A percentile compares a stretch with the other conserved stretches of the same genome.
These are phyloP conservation scores for Mariannaea elegans DNA, from an alignment of 2,329 filamentous ascomycete species.

Conservation along the genomic window DNA sequence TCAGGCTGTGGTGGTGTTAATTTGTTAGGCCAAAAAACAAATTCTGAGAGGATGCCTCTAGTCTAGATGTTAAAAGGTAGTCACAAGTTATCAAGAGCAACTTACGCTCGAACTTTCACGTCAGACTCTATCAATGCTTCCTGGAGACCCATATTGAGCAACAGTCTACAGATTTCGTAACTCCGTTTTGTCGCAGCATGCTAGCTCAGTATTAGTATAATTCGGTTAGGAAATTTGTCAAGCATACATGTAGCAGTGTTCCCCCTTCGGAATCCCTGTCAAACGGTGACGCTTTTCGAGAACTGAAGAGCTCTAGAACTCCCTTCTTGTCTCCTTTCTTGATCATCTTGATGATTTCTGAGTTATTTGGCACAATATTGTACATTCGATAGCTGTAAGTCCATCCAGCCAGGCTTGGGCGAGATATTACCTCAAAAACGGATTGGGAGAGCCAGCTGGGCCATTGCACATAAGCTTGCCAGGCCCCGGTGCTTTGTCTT, in stretches of 20 bases:
- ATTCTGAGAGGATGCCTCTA: constrained; percentile 9
- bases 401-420: constrained; percentile 26
- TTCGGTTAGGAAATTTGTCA: too few species aligned
- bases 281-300: constrained; percentile 34
- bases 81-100: constrained; percentile 25
- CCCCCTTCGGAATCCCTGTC: constrained; percentile 23
- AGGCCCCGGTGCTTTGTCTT: constrained; percentile 18
- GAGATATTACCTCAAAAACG: constrained; percentile 26
- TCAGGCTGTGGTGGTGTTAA: background rate
- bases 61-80: constrained; percentile 14
- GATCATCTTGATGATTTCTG: constrained; percentile 29
- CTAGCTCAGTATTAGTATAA: constrained; percentile 22
- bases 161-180: too few species aligned
- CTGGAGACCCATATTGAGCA: too few species aligned
- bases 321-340: constrained; percentile 24
- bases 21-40: background rate
- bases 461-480: constrained; percentile 34
- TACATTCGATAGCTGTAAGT: constrained; percentile 34
- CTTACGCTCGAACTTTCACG: constrained; percentile 24
- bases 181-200: constrained; percentile 18
- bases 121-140: background rate
- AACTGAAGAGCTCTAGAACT: constrained; percentile 32
- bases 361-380: constrained; percentile 26
- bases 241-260: constrained; percentile 31
- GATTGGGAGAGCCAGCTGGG: constrained; percentile 37